phyloP scores from a whole-genome alignment of 768 basidiomycete genomes.

The Termitomyces sp. region DNA sequence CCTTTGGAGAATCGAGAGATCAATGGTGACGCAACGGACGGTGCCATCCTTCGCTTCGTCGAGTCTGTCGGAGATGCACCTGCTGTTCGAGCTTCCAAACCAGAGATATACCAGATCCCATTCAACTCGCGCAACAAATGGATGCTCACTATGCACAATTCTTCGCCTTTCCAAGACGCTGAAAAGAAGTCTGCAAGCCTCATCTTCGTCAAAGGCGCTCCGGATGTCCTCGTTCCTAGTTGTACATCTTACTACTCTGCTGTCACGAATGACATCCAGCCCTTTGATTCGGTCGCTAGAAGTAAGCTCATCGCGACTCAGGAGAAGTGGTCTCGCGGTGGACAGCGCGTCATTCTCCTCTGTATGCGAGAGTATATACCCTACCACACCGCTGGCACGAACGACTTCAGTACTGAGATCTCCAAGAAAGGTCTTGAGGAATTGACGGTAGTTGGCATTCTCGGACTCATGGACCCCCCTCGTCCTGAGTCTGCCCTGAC shows the following conservation, averaged over 20 bases:
- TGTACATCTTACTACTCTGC: slow-evolving; percentile 22
- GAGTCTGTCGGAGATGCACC: slow-evolving; percentile 21
- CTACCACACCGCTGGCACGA: slow-evolving; percentile 12
- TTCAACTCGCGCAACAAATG: slow-evolving; percentile 54
- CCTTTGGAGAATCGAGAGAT: slow-evolving; percentile 26
- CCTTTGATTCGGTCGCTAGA: slow-evolving; percentile 19
- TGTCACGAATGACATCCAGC: slow-evolving; percentile 13
- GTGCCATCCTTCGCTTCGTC: slow-evolving; percentile 47
- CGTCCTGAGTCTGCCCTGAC: slow-evolving; percentile 41
- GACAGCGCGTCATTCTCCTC: slow-evolving; percentile 50
- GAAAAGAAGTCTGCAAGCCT: slow-evolving; percentile 12
- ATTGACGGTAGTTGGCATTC: slow-evolving; percentile 43
- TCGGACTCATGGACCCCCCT: slow-evolving; percentile 53
- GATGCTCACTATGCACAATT: slow-evolving; percentile 43
- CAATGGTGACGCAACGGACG: slow-evolving; percentile 48
- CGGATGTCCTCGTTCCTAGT: slow-evolving; percentile 45
- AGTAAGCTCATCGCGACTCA: slow-evolving; percentile 21
- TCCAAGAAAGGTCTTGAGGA: slow-evolving; percentile 30
- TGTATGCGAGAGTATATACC: slow-evolving; percentile 24
- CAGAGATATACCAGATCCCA: slow-evolving; percentile 31
- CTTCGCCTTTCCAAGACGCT: not conserved
- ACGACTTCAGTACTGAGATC: slow-evolving; percentile 26
- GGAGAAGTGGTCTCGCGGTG: slow-evolving; percentile 39
- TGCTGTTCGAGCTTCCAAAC: slow-evolving; percentile 14
- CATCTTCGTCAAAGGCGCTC: slow-evolving; percentile 53